Percentiles rank a stretch among this genome's conserved stretches.
phyloP scores from a whole-genome alignment of 306 rosid genomes.

The Crotalaria pallida region DNA sequence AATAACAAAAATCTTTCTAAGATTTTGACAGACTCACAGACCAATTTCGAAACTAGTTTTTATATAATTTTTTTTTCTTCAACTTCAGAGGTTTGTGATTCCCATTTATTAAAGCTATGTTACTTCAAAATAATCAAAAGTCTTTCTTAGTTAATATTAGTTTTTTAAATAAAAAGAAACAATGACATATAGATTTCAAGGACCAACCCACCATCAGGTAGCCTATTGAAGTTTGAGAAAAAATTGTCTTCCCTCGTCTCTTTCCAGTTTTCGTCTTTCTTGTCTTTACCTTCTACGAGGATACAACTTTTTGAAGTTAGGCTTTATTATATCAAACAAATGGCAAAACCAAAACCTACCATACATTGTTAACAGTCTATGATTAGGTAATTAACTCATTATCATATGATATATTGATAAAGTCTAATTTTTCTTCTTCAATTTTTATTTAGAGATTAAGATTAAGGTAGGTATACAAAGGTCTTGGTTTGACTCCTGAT shows the following conservation, averaged over 20 bases:
- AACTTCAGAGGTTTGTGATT: neutral
- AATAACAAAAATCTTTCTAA: neutral
- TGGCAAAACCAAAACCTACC: slow-evolving; percentile 16
- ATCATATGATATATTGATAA: neutral
- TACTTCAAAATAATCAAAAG: slow-evolving; percentile 2
- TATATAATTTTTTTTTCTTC: neutral
- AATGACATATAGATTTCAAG: slow-evolving; percentile 34
- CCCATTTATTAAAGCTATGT: neutral
- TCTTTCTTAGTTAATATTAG: slow-evolving; percentile 19
- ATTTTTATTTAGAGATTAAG: neutral
- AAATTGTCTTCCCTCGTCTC: slow-evolving; percentile 31
- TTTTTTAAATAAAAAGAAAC: slow-evolving; percentile 24
- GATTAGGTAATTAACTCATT: neutral
- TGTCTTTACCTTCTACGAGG: slow-evolving; percentile 41
- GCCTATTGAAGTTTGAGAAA: slow-evolving; percentile 35
- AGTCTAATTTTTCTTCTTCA: neutral
- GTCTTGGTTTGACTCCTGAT: neutral
- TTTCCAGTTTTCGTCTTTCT: slow-evolving; percentile 38
- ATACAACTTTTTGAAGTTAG: slow-evolving; percentile 36
- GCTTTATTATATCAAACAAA: slow-evolving; percentile 20
- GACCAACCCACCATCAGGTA: slow-evolving; percentile 47
- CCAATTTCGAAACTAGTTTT: neutral
- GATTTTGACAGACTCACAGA: neutral
- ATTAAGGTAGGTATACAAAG: neutral
- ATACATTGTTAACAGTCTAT: slow-evolving; percentile 9